Conservation (phyloP, 441 rosid genomes). For the Bruguiera hainesii region DNA sequence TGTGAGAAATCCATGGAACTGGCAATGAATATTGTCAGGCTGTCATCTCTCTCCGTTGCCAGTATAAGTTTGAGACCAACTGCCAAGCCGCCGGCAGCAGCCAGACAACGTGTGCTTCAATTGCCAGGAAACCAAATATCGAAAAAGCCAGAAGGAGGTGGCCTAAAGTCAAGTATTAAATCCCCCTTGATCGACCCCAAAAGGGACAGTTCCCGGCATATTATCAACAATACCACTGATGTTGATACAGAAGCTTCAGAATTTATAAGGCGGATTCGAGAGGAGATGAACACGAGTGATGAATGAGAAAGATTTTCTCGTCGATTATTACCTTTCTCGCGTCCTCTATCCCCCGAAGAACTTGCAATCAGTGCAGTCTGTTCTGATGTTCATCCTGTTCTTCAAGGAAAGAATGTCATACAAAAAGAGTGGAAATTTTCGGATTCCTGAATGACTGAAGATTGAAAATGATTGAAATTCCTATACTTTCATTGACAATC, state of each 20-base stretch:
- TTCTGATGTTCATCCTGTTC: too few species aligned
- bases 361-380: not conserved
- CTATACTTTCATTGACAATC: too few species aligned
- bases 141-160: not conserved
- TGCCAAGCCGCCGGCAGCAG: not conserved
- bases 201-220: not conserved
- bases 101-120: not conserved
- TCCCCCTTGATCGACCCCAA: not conserved
- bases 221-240: slow-evolving; percentile 9
- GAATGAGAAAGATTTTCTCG: not conserved
- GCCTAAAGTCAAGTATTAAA: not conserved
- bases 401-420: too few species aligned
- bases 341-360: not conserved
- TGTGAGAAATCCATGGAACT: slow-evolving; percentile 27
- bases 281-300: not conserved
- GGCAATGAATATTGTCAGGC: slow-evolving; percentile 19
- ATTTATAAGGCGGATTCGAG: slow-evolving; percentile 15
- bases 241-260: slow-evolving; percentile 22
- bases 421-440: too few species aligned
- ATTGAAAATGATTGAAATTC: too few species aligned
- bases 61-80: slow-evolving; percentile 15
- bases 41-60: slow-evolving; percentile 28
- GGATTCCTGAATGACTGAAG: too few species aligned
- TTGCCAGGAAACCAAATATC: not conserved
- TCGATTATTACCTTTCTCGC: not conserved